Percentiles rank a stretch among this genome's conserved stretches.
These are phyloP conservation scores for Pulveroboletus sp. DNA, from an alignment of 768 basidiomycete genomes.

Conservation along the genomic window DNA sequence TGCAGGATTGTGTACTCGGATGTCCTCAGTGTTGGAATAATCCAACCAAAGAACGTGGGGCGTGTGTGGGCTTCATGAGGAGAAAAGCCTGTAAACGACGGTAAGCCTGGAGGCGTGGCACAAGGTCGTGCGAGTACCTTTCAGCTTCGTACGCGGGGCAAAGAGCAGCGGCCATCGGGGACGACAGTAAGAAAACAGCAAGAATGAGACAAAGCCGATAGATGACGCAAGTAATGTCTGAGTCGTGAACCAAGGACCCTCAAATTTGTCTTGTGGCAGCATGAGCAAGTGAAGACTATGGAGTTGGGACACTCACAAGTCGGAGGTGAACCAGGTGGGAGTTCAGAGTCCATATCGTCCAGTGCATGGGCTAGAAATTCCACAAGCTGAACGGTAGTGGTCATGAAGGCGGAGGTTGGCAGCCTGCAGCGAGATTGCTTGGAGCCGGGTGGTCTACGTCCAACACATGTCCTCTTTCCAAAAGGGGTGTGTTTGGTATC, in stretches of 20 bases:
- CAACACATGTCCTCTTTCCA: not conserved
- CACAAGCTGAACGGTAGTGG: not conserved
- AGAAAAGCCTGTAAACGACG: slow-evolving; percentile 65
- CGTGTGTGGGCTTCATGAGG: slow-evolving; percentile 90
- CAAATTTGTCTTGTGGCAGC: slow-evolving; percentile 56
- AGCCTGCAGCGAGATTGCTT: not conserved
- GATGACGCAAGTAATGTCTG: slow-evolving; percentile 74
- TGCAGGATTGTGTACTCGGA: slow-evolving; percentile 93
- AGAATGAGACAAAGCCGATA: slow-evolving; percentile 76
- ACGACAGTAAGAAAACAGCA: slow-evolving; percentile 85
- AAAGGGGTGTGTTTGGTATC: not conserved
- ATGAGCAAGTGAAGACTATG: slow-evolving; percentile 6
- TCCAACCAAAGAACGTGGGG: slow-evolving; percentile 91
- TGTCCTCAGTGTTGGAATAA: slow-evolving; percentile 83
- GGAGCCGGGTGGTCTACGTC: not conserved
- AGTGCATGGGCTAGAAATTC: slow-evolving; percentile 18
- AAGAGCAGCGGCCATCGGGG: slow-evolving; percentile 87
- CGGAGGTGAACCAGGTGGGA: slow-evolving; percentile 62
- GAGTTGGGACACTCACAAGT: slow-evolving; percentile 41
- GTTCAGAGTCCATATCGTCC: slow-evolving; percentile 36
- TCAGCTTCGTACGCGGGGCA: slow-evolving; percentile 90
- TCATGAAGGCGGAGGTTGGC: too few relatives aligned
- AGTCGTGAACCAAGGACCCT: slow-evolving; percentile 94
- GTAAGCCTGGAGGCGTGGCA: not conserved
- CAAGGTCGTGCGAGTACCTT: slow-evolving; percentile 49